These are phyloP conservation scores for Termitomyces sp. DNA, from an alignment of 768 basidiomycete genomes.

Conservation along the genomic window DNA sequence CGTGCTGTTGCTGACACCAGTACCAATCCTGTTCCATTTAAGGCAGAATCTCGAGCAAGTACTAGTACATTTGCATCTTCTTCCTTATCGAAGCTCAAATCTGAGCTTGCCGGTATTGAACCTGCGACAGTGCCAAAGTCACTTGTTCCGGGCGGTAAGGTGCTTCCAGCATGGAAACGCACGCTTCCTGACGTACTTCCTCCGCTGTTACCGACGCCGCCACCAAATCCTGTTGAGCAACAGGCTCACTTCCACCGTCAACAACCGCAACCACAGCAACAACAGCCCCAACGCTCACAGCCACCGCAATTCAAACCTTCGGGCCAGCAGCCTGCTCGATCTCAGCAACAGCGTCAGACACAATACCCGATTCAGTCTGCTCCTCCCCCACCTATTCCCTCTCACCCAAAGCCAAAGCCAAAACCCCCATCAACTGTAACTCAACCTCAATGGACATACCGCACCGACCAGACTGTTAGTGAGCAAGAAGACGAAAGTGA, in stretches of 20 bases:
- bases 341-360: neutral
- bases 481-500: constrained; percentile 3
- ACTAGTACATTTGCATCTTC: constrained; percentile 6
- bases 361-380: neutral
- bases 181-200: constrained; percentile 25
- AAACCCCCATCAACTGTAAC: neutral
- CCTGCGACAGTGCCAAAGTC: neutral
- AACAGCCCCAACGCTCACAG: constrained; percentile 8
- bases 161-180: constrained; percentile 46
- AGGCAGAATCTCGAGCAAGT: neutral
- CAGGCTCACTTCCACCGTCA: constrained; percentile 11
- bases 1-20: constrained; percentile 3
- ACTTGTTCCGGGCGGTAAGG: constrained; percentile 25
- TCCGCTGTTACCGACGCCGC: constrained; percentile 26
- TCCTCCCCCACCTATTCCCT: constrained; percentile 18
- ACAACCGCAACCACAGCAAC: constrained; percentile 13
- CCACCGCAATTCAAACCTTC: neutral
- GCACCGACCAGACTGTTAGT: neutral
- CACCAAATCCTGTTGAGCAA: constrained; percentile 16
- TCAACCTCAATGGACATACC: constrained; percentile 5
- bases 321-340: constrained; percentile 1
- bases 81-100: constrained; percentile 14
- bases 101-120: constrained; percentile 7
- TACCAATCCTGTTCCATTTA: neutral
- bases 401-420: constrained; percentile 15